Base-by-base conservation (phyloP, 2,329 filamentous ascomycete genomes). In the Rhinocladiella mackenziei region DNA sequence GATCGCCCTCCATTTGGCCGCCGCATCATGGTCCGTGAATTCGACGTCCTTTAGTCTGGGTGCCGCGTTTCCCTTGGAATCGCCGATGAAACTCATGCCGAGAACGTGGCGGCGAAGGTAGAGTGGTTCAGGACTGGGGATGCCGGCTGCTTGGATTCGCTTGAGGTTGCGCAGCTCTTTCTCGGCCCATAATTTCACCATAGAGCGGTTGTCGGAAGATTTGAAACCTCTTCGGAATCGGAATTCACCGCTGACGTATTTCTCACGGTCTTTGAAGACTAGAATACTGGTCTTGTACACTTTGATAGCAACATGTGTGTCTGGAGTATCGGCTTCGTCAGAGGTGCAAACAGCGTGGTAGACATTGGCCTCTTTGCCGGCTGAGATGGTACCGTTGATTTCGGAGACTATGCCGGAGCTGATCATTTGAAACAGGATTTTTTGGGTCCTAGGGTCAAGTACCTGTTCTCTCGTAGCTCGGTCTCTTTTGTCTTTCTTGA, bases 111-210 rank as follows among this genome's bases (percentile, higher is more conserved):
- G 77, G 60, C 91, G 89, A 37, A 98, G 80, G 58, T 84, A 83
- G 48, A 97, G 74, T 2, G 92, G 89, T 62, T 95, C 87, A 0
- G 92, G 92, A 56, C 86, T 94, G 4, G 89, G 85, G 42, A 98
- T 95, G 5, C 86, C 87, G 5, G 89, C 84, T 4, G 80, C 72
- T 65, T 94, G 74, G 51, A 98, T 83, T 43, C 92, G 78, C 56
- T 88, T 83, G 60, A 98, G 68, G 67, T 98, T 98, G 30, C 92
- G 80, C 71, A 94, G 94, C 69, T 98, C 92, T 69, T 98, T 98
- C 69, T 98, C 91, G 0, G 94, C 94, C 92, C 92, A 98, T 17
- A 96, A 75, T 67, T 95, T 94, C 56, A 98, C 91, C 91, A 97
- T 97, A 56, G 91, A 89, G 36, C 89, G 80, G 70, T 89, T 95